Evolutionary conservation across 257 asterid genomes (phyloP), one percentile per base, ranked within the genome.

Genomic region (Solanum rostratum): DNA sequence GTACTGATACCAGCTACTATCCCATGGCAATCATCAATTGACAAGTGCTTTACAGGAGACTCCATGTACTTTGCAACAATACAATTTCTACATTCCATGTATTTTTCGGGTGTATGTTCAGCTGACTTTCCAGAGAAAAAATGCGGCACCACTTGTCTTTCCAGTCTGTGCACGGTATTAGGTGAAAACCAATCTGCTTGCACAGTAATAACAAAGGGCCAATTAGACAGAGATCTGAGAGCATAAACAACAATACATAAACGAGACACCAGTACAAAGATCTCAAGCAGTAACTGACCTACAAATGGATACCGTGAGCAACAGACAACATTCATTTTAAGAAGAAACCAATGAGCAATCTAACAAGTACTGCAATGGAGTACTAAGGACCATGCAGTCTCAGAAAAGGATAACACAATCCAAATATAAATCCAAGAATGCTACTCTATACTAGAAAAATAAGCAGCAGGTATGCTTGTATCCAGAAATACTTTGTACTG

Each of bases 71-170:
- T 94, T 6, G 98, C 98, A 86, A 97, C 98, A 78, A 97, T 85
- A 24, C 89, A 88, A 86, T 97, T 95, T 81, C 99, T 95, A 85
- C 92, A 88, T 86, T 94, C 96, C 97, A 97, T 95, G 91, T 97
- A 97, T 81, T 90, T 94, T 88, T 94, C 98, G n/a, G 98, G 97
- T 18, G 95, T 90, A 86, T 94, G 96, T 53, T 95, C 97, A n/a
- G 90, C 87, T 71, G 97, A 93, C 82, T 93, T 97, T 85, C 97
- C 98, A 86, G 97, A 89, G 92, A 97, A 95, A 89, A 95, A 95
- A 89, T 93, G 98, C n/a, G 99, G 99, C 87, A 97, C 99, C 84
- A 97, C 99, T 93, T 97, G 99, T 88, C 98, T 92, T 91, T 97
- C 99, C 94, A 97, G 85, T 90, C 99, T 93, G 92, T 97, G 97